Percentiles rank a stretch among this genome's conserved stretches.
These are phyloP conservation scores for Entomortierella lignicola DNA, from an alignment of 192 early-diverging fungal genomes.

Conservation along the genomic window DNA sequence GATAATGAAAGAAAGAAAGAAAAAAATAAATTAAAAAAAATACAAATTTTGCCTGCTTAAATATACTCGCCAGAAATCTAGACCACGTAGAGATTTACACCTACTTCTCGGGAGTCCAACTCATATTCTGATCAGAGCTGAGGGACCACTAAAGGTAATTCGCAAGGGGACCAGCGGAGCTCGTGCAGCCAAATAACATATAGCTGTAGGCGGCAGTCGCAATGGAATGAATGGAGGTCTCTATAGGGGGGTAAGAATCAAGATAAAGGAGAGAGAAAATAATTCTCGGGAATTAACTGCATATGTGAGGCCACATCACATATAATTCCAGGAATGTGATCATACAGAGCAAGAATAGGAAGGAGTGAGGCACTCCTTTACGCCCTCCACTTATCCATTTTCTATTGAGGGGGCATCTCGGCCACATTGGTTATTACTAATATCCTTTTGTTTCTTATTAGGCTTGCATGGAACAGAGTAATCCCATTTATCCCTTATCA, in stretches of 20 bases:
- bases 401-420: too few species aligned
- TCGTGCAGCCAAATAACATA: background rate
- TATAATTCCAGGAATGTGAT: too few species aligned
- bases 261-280: slow-evolving; percentile 18
- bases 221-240: background rate
- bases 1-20: too few species aligned
- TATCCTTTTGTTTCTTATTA: too few species aligned
- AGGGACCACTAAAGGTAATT: slow-evolving; percentile 3
- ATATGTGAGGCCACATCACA: too few species aligned
- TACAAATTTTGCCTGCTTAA: too few species aligned
- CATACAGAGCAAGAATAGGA: background rate
- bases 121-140: slow-evolving; percentile 13
- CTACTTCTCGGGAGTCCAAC: background rate
- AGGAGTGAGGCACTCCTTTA: background rate
- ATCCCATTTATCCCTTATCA: too few species aligned
- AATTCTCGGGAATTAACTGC: background rate
- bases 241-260: slow-evolving; percentile 19
- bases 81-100: background rate
- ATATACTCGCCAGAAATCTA: background rate
- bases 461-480: too few species aligned
- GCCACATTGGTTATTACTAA: too few species aligned
- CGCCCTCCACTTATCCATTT: too few species aligned
- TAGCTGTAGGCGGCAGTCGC: background rate
- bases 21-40: too few species aligned
- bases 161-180: slow-evolving; percentile 4